Conservation (phyloP, 2,329 filamentous ascomycete genomes). For the Tolypocladium guangdongense region DNA sequence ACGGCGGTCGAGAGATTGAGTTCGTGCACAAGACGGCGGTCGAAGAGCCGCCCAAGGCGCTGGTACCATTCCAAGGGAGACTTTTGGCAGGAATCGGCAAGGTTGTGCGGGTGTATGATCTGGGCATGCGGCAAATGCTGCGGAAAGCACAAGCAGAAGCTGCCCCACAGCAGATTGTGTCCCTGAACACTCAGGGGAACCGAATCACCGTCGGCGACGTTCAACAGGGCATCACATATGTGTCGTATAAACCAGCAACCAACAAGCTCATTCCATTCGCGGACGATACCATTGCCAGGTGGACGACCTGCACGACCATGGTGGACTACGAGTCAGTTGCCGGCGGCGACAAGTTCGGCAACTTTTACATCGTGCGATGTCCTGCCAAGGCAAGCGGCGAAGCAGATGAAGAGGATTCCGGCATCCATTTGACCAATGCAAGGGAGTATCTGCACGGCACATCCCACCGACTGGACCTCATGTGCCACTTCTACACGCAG, state of each 20-base stretch:
- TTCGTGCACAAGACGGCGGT: constrained; percentile 96
- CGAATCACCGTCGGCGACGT: constrained; percentile 89
- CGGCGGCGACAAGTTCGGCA: constrained; percentile 95
- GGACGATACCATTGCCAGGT: constrained; percentile 80
- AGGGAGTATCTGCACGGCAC: constrained; percentile 83
- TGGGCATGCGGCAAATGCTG: constrained; percentile 84
- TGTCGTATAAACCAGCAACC: constrained; percentile 85
- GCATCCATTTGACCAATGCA: constrained; percentile 83
- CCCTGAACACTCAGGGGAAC: constrained; percentile 79
- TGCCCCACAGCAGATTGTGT: constrained; percentile 72
- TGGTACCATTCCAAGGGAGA: constrained; percentile 86
- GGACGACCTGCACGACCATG: constrained; percentile 87
- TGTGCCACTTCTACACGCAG: constrained; percentile 82
- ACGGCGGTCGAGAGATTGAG: constrained; percentile 78
- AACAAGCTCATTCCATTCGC: constrained; percentile 90
- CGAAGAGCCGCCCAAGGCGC: constrained; percentile 78
- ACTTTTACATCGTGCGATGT: constrained; percentile 84
- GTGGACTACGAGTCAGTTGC: constrained; percentile 94
- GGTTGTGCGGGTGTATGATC: constrained; percentile 77
- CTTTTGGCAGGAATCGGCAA: constrained; percentile 78
- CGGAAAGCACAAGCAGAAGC: constrained; percentile 82
- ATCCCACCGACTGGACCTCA: constrained; percentile 70
- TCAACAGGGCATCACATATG: constrained; percentile 81
- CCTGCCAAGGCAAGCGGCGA: constrained; percentile 78
- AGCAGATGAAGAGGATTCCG: constrained; percentile 84